Base-by-base conservation (phyloP, 2,329 filamentous ascomycete genomes). In the Saccharata proteae region DNA sequence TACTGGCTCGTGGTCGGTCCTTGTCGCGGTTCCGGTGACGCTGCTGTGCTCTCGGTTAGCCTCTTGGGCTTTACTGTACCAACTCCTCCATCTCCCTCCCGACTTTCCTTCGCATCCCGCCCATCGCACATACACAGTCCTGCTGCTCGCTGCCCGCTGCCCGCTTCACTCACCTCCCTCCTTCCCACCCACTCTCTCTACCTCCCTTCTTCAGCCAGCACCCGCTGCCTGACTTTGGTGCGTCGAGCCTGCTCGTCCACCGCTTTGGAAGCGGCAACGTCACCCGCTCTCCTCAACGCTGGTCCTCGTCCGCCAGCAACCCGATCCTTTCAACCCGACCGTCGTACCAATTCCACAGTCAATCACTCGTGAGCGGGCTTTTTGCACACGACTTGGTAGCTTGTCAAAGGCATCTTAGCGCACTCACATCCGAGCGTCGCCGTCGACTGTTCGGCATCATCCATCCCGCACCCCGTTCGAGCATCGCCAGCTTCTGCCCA, bases 221-320 rank as follows among this genome's bases (percentile, higher is more conserved):
- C 17, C 26, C 28, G 22, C 26, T 23, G 36, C 33, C 23, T 38
- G 16, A 41, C 42, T 48, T 45, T 40, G 45, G 26, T n/a, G 17
- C 20, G 15, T n/a, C 17, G 20, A 20, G 21, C 27, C 23, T 18
- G 17, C 32, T 24, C 17, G 21, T 24, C 28, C n/a, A n/a, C n/a
- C 27, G 22, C 24, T 37, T 46, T 49, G 52, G 52, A 55, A 54
- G 42, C 47, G 17, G 36, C 33, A 22, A 22, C 17, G 13, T 32
- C 12, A 28, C 29, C 33, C 29, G 30, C 45, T 49, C 52, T 54
- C 50, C 49, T 54, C 55, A 47, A 49, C 45, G 43, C 45, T 31
- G 45, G 41, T 39, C 44, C 32, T 41, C 43, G 43, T 42, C 42
- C 44, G 44, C 47, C 48, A 46, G 44, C 47, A 46, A 31, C 44